Conservation (phyloP, 371 early-diverging fungal genomes). For the Syncephalastrum monosporum region DNA sequence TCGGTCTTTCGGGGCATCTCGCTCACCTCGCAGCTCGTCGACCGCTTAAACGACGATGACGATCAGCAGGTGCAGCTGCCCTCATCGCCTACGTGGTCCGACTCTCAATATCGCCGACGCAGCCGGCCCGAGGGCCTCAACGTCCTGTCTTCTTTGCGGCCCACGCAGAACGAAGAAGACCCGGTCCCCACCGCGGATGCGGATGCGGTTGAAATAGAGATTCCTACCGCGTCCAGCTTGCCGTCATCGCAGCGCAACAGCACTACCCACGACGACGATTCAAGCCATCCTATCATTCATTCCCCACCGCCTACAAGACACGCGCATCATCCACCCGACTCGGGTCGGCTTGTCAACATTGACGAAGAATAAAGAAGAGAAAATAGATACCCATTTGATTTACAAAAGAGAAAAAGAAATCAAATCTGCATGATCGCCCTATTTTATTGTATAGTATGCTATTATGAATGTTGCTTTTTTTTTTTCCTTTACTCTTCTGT, state of each 20-base stretch:
- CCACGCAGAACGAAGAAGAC: conserved; percentile 10
- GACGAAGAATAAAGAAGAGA: conserved; percentile 25
- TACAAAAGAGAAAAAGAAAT: conserved; percentile 6
- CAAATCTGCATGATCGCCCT: background rate
- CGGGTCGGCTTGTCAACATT: conserved; percentile 25
- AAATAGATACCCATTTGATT: conserved; percentile 7
- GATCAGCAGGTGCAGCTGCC: conserved; percentile 14
- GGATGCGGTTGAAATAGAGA: conserved; percentile 47
- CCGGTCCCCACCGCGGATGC: conserved; percentile 19
- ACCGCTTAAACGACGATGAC: conserved; percentile 35
- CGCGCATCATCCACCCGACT: conserved; percentile 7
- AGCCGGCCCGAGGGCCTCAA: background rate
- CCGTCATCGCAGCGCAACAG: conserved; percentile 15
- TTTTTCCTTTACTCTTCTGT: conserved; percentile 15
- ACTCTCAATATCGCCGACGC: conserved; percentile 12
- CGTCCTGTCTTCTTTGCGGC: conserved; percentile 3
- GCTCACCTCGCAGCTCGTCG: conserved; percentile 44
- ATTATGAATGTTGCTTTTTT: conserved; percentile 2
- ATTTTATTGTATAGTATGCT: too few relatives aligned
- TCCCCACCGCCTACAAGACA: too few relatives aligned
- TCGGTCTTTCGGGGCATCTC: conserved; percentile 49
- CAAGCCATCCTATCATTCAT: background rate
- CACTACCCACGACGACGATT: conserved; percentile 20
- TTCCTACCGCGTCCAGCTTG: conserved; percentile 40
- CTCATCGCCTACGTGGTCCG: conserved; percentile 25